A percentile compares a stretch with the other conserved stretches of the same genome.
These are phyloP conservation scores for Rhododendron simsii DNA, from an alignment of 148 eudicot species.

Conservation along the genomic window DNA sequence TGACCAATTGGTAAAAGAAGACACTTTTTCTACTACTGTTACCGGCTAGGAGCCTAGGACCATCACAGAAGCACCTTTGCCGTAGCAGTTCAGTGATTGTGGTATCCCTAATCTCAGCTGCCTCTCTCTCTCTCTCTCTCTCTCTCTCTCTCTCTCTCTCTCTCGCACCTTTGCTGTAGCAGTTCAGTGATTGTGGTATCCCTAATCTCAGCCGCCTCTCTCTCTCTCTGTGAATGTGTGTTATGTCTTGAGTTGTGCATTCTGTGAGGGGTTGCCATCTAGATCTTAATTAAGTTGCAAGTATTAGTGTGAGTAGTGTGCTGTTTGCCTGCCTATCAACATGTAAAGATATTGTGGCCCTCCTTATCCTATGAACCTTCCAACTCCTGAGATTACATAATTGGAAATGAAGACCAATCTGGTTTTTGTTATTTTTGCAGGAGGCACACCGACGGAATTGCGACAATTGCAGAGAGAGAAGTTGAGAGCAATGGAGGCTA, in stretches of 20 bases:
- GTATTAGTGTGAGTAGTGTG: background rate
- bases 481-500: constrained; percentile 35
- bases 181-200: background rate
- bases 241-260: background rate
- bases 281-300: background rate
- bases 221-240: background rate
- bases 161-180: background rate
- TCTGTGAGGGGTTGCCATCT: background rate
- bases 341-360: background rate
- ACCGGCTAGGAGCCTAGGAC: background rate
- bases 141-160: background rate
- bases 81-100: background rate
- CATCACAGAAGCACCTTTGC: background rate
- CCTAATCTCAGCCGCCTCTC: background rate
- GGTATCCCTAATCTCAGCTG: background rate
- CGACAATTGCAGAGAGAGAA: constrained; percentile 31
- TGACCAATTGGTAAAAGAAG: background rate
- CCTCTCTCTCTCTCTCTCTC: background rate
- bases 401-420: background rate
- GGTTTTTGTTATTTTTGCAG: constrained; percentile 12
- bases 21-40: background rate
- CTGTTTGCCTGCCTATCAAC: background rate
- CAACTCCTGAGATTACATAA: background rate
- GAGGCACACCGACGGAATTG: constrained; percentile 30
- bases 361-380: background rate